Evolutionary conservation across 179 eudicot species (phyloP), one percentile per base, ranked within the genome.

Genomic region (Beta macrorhiza): DNA sequence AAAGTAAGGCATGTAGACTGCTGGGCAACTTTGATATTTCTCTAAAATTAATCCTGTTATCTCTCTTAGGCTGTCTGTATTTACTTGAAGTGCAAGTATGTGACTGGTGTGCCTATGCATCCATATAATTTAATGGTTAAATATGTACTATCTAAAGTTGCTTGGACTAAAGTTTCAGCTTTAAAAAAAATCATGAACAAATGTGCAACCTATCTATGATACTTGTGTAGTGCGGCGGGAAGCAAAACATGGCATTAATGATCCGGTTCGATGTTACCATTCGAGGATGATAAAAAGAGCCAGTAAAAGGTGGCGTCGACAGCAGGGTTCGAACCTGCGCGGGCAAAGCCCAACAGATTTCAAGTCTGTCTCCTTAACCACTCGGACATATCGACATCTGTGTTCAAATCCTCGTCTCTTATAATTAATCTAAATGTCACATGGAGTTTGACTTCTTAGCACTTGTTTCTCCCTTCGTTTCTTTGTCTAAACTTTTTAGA

Each of bases 291-390:
- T 37, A 65, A 65, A 67, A 67, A 67, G 13, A 12, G 7, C 25
- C 8, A 37, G 19, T 5, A 52, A 55, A 74, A 53, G 8, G n/a
- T 22, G 11, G 17, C 92, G 94, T 90, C 92, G 88, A 90, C 92
- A 89, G 97, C 92, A 89, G 94, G 94, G 93, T 87, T 91, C 93
- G 93, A 92, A 92, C 93, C 93, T 91, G 91, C 93, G 93, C 91
- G 93, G 95, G 92, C 90, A 87, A 84, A 91, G 91, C 93, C 97
- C 92, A 91, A 93, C 93, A 75, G 53, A 61, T 49, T 62, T 76
- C 79, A 62, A 45, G 58, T 79, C 82, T 91, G 94, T 84, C 81
- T 82, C 82, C 81, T 83, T 70, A 80, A 82, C 85, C 87, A 79
- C 85, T 85, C 83, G 81, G 85, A 83, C 82, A 86, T 86, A 62